Conservation (phyloP, 495 filamentous ascomycete species). For the Penicillium paradoxum region DNA sequence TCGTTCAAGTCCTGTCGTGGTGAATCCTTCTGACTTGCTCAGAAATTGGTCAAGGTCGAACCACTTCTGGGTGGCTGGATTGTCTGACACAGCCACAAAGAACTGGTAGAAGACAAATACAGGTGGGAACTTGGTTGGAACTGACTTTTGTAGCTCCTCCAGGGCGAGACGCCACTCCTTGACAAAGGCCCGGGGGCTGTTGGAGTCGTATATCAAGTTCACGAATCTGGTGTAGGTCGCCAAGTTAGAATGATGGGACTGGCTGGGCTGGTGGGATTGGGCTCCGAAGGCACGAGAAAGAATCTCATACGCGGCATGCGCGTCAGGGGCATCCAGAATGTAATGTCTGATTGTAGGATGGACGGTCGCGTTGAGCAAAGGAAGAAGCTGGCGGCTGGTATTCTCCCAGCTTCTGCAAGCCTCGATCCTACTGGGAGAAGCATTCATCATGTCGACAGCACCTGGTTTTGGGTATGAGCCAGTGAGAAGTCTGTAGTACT, state of each 20-base stretch:
- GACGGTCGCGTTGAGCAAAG: background rate
- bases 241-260: too few species aligned
- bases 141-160: too few species aligned
- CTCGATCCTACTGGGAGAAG: background rate
- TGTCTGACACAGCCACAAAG: too few species aligned
- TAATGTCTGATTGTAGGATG: background rate
- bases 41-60: too few species aligned
- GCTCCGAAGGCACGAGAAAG: background rate
- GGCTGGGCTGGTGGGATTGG: background rate
- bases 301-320: background rate
- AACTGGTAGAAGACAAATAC: too few species aligned
- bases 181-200: too few species aligned
- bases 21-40: too few species aligned
- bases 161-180: too few species aligned
- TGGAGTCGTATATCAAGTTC: background rate
- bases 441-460: background rate
- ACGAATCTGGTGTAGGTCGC: background rate
- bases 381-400: background rate
- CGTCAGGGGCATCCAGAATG: background rate
- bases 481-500: background rate
- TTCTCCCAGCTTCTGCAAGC: background rate
- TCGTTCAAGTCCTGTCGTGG: too few species aligned
- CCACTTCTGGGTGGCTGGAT: too few species aligned
- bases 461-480: background rate
- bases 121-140: too few species aligned